Base-by-base conservation (phyloP, 2,329 filamentous ascomycete genomes). In the Hypoxylon sp. region DNA sequence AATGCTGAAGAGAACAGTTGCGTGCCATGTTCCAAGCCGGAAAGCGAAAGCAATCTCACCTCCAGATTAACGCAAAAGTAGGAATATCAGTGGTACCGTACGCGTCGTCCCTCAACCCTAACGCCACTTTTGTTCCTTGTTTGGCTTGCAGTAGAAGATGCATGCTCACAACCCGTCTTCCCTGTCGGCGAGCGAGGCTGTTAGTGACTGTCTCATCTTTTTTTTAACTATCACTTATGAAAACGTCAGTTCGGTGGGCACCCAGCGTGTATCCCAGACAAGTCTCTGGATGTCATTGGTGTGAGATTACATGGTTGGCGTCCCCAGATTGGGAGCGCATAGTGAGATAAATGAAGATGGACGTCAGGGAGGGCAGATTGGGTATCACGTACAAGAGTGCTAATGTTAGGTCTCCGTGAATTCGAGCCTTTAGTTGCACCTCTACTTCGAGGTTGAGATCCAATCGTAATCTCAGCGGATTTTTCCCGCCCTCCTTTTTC, bases 401-500 rank as follows among this genome's bases (percentile, higher is more conserved):
- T 71, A 95, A 81, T 35, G 92, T 94, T 71, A 97, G 81, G 82
- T 97, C 94, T 76, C 94, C 94, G 75, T 94, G 90, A 72, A 96
- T 94, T 80, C 91, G 91, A 19, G 93, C 93, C 85, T 96, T 96
- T 68, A 96, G 86, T 75, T 94, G 91, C 68, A 96, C 92, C 80
- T 96, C 93, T 54, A 96, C 86, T 72, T 96, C 93, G 63, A 96
- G 83, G 80, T 96, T 96, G 63, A 94, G 84, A 76, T 96, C 93
- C 22, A 96, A 82, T 39, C 90, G 87, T 74, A 96, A 80, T 78
- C 91, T 91, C 77, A 94, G 81, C 42, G 92, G 91, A 75, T 94
- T 84, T 75, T 85, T 83, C 74, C 84, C 83, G 75, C 80, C 77
- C 46, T 77, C 78, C 35, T 76, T 79, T 68, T 79, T 70, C 24